phyloP scores from a whole-genome alignment of 176 grass and related monocot species.

The Oryza punctata region DNA sequence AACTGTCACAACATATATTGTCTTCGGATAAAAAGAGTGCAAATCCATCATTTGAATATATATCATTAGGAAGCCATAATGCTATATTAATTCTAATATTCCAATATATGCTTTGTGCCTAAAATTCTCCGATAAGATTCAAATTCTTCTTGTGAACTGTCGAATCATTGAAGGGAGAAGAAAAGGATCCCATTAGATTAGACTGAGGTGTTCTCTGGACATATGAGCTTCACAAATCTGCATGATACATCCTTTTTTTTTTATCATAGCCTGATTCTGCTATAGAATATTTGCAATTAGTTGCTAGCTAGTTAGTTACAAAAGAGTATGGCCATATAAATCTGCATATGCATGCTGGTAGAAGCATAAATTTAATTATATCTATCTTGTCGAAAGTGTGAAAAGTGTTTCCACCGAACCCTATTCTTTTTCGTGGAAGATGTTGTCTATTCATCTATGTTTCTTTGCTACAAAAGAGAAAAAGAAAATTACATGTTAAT shows the following conservation, averaged over 20 bases:
- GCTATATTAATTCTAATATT: slow-evolving; percentile 16
- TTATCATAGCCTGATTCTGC: slow-evolving; percentile 22
- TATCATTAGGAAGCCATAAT: slow-evolving; percentile 7
- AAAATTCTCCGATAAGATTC: slow-evolving; percentile 1
- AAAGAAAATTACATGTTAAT: not conserved
- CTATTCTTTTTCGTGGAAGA: slow-evolving; percentile 14
- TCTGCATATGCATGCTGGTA: not conserved
- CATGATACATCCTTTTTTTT: not conserved
- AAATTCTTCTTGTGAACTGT: slow-evolving; percentile 15
- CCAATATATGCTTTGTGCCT: not conserved
- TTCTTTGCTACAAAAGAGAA: not conserved
- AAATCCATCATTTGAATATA: not conserved
- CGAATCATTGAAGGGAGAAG: slow-evolving; percentile 4
- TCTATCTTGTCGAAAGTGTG: slow-evolving; percentile 18
- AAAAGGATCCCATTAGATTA: slow-evolving; percentile 17
- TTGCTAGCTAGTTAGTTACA: slow-evolving; percentile 16
- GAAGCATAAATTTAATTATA: not conserved
- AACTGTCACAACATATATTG: slow-evolving; percentile 8
- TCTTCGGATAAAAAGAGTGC: slow-evolving; percentile 29
- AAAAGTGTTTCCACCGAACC: slow-evolving; percentile 39
- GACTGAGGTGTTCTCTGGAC: not conserved
- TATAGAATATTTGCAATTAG: slow-evolving; percentile 23
- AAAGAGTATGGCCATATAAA: slow-evolving; percentile 1
- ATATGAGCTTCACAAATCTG: slow-evolving; percentile 28
- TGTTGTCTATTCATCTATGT: not conserved